Base-by-base conservation (phyloP, 768 basidiomycete genomes). In the Leccinum broughii region DNA sequence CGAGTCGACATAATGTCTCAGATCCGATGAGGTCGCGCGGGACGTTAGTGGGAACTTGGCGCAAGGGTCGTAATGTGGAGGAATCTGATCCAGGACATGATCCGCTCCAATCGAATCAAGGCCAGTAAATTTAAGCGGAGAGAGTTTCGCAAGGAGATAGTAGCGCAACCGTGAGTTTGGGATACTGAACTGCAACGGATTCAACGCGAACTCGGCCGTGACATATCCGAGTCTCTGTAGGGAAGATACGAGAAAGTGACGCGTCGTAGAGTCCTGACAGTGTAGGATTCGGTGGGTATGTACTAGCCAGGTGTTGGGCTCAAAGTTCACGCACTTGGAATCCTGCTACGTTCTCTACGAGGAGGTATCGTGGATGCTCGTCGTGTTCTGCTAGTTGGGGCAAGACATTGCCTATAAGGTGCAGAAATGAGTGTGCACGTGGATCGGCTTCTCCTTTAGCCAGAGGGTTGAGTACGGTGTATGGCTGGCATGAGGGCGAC, bases 401-500 rank as follows among this genome's bases (percentile, higher is more conserved):
- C 0, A 93, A 77, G 24, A 93, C 78, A 26, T 72, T 69, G 60
- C 83, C 78, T 46, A 92, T 77, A 41, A 93, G 80, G 70, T 89
- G 85, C 22, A 92, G 77, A 71, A 93, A 93, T 0, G 89, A 90
- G 61, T 80, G 78, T 8, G 90, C 90, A 14, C 90, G 83, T 11
- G 90, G 88, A 75, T 93, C 92, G 11, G 75, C 74, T 8, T 81
- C 83, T 10, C 88, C 90, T 76, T 86, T 87, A 9, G 88, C 87
- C 14, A 80, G 77, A 4, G 89, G 85, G 67, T 90, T 92, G 55
- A 93, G 76, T 3, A 90, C 83, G 0, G 92, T 92, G 66, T 92
- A 93, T 0, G 92, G 92, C 67, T 93, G 91, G 70, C 91, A 93
- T 7, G 90, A 85, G 6, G 91, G 92, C 0, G 91, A 92, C 50